phyloP scores from a whole-genome alignment of 192 early-diverging fungal genomes.

The Chytriomyces sp. region DNA sequence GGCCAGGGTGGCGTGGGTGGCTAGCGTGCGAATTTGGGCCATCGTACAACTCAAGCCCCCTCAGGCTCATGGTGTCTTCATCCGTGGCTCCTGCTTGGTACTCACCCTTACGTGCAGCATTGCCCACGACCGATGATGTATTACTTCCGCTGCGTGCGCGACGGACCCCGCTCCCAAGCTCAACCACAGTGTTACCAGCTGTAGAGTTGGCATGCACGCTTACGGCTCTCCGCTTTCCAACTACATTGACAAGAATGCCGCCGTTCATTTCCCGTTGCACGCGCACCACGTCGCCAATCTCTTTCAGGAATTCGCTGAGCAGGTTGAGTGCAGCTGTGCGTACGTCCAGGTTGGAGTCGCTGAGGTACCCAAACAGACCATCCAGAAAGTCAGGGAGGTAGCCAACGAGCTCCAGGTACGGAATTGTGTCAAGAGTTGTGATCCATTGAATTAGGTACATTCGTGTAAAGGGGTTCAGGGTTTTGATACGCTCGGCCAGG shows the following conservation, averaged over 20 bases:
- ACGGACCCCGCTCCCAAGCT: neutral
- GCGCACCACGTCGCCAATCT: conserved; percentile 75
- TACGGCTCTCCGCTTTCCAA: conserved; percentile 22
- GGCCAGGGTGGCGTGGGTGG: neutral
- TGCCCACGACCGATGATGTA: neutral
- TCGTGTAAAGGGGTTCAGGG: conserved; percentile 84
- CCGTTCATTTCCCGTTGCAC: conserved; percentile 61
- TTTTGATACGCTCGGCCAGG: conserved; percentile 87
- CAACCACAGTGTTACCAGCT: neutral
- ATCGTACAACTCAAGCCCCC: neutral
- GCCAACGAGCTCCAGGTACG: conserved; percentile 88
- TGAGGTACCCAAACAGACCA: conserved; percentile 85
- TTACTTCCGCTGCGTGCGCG: neutral
- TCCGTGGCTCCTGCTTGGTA: too few relatives aligned
- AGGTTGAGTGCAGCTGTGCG: conserved; percentile 77
- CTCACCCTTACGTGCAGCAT: neutral
- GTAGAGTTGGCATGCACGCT: neutral
- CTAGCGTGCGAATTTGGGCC: neutral
- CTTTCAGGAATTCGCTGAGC: conserved; percentile 86
- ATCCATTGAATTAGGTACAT: conserved; percentile 96
- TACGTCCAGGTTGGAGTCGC: conserved; percentile 89
- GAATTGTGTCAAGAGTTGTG: conserved; percentile 85
- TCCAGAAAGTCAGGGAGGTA: conserved; percentile 94
- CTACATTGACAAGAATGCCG: conserved; percentile 43
- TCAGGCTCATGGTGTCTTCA: neutral